These are phyloP conservation scores for Gnomoniopsis smithogilvyi DNA, from an alignment of 2,329 filamentous ascomycete species.

Conservation along the genomic window DNA sequence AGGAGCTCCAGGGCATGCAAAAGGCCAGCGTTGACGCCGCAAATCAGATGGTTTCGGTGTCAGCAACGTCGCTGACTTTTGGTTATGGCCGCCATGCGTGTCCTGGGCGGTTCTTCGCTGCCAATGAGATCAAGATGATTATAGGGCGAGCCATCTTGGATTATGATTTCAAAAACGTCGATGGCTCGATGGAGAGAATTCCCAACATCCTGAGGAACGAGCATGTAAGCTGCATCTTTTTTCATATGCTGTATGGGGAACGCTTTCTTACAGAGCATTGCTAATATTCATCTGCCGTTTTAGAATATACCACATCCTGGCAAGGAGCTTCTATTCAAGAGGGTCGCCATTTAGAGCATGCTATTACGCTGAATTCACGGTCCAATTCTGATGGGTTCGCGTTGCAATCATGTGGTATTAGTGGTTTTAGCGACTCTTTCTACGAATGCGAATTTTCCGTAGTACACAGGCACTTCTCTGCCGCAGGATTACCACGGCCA, in stretches of 20 bases:
- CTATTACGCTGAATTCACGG: too few relatives aligned
- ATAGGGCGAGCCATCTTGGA: slow-evolving; percentile 25
- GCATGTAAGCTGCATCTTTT: slow-evolving; percentile 12
- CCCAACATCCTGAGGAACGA: slow-evolving; percentile 23
- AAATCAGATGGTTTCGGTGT: slow-evolving; percentile 39
- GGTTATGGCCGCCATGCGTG: slow-evolving; percentile 40
- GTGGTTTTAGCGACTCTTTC: too few relatives aligned
- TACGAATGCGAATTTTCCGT: too few relatives aligned
- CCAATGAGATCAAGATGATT: slow-evolving; percentile 36
- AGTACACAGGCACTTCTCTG: too few relatives aligned
- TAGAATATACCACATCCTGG: slow-evolving; percentile 23
- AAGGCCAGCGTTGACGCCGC: slow-evolving; percentile 25
- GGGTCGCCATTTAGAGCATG: slow-evolving; percentile 7
- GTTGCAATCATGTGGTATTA: too few relatives aligned
- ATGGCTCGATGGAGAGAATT: slow-evolving; percentile 24
- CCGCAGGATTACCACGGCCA: too few relatives aligned
- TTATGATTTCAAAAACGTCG: slow-evolving; percentile 27
- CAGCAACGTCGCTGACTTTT: slow-evolving; percentile 31
- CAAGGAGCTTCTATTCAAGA: slow-evolving; percentile 24
- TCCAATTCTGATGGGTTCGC: too few relatives aligned
- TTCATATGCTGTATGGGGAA: slow-evolving; percentile 7
- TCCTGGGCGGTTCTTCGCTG: slow-evolving; percentile 35
- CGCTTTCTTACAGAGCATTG: neutral
- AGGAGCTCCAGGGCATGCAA: slow-evolving; percentile 24
- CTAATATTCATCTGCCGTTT: neutral